phyloP scores from a whole-genome alignment of 331 rosid species.

The Saraca asoca region DNA sequence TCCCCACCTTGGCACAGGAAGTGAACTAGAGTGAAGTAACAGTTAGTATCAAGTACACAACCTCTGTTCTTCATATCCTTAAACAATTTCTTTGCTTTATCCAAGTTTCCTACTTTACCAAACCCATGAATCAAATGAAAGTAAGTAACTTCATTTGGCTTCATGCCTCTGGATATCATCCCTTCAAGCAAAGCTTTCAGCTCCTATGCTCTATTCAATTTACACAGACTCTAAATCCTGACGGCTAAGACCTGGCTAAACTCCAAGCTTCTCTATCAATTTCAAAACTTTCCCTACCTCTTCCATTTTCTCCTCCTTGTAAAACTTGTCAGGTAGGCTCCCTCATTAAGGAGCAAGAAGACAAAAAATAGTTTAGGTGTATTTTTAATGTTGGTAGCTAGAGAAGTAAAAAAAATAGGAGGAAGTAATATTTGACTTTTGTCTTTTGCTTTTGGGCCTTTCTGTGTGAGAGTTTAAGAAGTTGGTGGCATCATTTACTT shows the following conservation, averaged over 20 bases:
- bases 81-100: slow-evolving; percentile 63
- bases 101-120: slow-evolving; percentile 67
- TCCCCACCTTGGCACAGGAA: slow-evolving; percentile 59
- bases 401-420: too few relatives aligned
- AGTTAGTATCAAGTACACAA: slow-evolving; percentile 41
- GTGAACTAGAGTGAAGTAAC: slow-evolving; percentile 58
- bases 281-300: slow-evolving; percentile 67
- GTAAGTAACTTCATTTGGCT: slow-evolving; percentile 61
- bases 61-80: slow-evolving; percentile 59
- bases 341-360: too few relatives aligned
- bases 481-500: too few relatives aligned
- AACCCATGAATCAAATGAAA: slow-evolving; percentile 72
- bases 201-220: slow-evolving; percentile 62
- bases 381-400: too few relatives aligned
- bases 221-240: slow-evolving; percentile 76
- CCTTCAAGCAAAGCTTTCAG: slow-evolving; percentile 72
- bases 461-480: too few relatives aligned
- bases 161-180: slow-evolving; percentile 59
- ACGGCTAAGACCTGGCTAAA: slow-evolving; percentile 40
- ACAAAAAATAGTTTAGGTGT: too few relatives aligned
- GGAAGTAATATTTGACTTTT: too few relatives aligned
- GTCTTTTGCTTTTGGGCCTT: too few relatives aligned
- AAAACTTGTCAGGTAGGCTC: slow-evolving; percentile 55
- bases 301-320: slow-evolving; percentile 62
- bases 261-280: slow-evolving; percentile 57